These are phyloP conservation scores for Pythium oligandrum DNA, from an alignment of 352 stramenopile species.

Conservation along the genomic window DNA sequence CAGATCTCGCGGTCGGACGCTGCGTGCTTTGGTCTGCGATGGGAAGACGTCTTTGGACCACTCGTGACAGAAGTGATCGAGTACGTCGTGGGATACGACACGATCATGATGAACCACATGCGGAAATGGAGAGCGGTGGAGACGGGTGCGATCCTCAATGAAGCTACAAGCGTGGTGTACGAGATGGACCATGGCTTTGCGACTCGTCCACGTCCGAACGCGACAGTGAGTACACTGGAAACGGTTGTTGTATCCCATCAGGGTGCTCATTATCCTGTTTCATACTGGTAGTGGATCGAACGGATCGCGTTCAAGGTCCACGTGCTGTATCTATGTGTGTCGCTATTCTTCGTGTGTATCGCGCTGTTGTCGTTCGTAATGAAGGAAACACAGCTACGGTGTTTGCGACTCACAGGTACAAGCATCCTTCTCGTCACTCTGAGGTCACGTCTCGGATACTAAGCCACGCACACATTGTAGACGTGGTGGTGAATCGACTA, in stretches of 20 bases:
- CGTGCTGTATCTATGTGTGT: conserved; percentile 87
- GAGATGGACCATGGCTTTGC: conserved; percentile 78
- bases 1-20: conserved; percentile 26
- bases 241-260: neutral
- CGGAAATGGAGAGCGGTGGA: conserved; percentile 43
- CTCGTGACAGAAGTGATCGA: conserved; percentile 46
- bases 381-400: conserved; percentile 89
- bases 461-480: no score
- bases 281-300: conserved; percentile 23
- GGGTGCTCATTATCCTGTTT: neutral
- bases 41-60: conserved; percentile 24
- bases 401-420: no score
- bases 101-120: conserved; percentile 91
- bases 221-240: conserved; percentile 23
- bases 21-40: conserved; percentile 45
- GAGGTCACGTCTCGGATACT: no score
- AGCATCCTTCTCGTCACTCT: no score
- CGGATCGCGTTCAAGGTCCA: conserved; percentile 79
- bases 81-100: conserved; percentile 80
- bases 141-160: conserved; percentile 63
- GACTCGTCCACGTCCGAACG: conserved; percentile 17
- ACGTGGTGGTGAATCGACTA: no score
- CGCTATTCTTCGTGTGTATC: conserved; percentile 93
- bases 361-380: conserved; percentile 92
- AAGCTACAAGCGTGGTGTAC: conserved; percentile 44